These are phyloP conservation scores for Gossypium davidsonii DNA, from an alignment of 441 rosid genomes.

Conservation along the genomic window DNA sequence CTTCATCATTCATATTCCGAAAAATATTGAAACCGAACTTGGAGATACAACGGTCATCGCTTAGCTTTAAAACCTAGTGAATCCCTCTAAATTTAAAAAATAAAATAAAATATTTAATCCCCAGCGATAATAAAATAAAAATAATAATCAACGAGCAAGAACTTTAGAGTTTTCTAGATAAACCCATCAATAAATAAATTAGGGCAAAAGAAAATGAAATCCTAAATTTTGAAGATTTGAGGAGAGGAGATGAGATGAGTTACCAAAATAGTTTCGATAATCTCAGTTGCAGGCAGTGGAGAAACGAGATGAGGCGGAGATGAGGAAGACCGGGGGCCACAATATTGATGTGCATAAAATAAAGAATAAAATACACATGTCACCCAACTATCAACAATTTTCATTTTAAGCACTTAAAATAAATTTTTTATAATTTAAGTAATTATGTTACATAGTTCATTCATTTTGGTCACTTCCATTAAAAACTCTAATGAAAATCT, in stretches of 20 bases:
- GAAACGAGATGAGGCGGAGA: not conserved
- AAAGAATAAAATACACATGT: too few relatives aligned
- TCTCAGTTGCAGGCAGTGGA: not conserved
- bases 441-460: too few relatives aligned
- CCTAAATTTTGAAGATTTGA: not conserved
- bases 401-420: too few relatives aligned
- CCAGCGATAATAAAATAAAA: not conserved
- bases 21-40: not conserved
- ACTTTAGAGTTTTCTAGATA: not conserved
- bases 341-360: not conserved
- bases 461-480: too few relatives aligned
- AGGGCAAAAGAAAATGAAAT: not conserved
- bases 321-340: not conserved
- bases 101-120: not conserved
- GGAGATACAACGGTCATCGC: not conserved
- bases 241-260: not conserved
- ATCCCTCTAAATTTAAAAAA: not conserved
- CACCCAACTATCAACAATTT: too few relatives aligned
- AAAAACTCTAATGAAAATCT: too few relatives aligned
- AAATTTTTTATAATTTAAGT: too few relatives aligned
- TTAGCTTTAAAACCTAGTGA: not conserved
- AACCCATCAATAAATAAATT: not conserved
- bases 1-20: not conserved
- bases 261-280: not conserved
- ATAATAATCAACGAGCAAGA: not conserved